Base-by-base conservation (phyloP, 2,329 filamentous ascomycete species). In the Samsoniella hepiali region DNA sequence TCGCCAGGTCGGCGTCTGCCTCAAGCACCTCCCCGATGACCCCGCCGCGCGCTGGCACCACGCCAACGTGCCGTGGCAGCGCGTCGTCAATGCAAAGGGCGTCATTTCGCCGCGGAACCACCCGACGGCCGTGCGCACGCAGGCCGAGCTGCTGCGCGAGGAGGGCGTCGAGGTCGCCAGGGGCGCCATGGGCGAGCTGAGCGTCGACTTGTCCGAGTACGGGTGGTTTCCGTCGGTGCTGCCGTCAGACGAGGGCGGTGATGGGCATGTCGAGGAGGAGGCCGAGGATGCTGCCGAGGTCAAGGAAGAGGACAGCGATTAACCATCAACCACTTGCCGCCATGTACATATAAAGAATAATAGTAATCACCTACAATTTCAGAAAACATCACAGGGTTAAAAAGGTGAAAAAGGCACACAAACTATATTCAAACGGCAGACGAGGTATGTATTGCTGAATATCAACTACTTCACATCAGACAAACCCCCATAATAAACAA, bases 11-110 rank as follows among this genome's bases (percentile, higher is more conserved):
- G 94, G 94, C 60, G 82, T 95, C 54, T 96, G 91, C 75, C 84
- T 98, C 32, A 97, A 97, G 74, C 89, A 97, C 73, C 86, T 98
- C 13, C 85, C 93, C 1, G 31, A 38, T n/a, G 72, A 77, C 7
- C 70, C 79, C 0, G 74, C 78, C 0, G 67, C 73, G 62, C 81
- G 76, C 63, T 96, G 89, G 77, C 89, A 97, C 74, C 81, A 84
- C 64, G 81, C 79, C 31, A 97, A 89, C 67, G 94, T 98, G 3
- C 94, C 94, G 0, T 98, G 94, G 94, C 94, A 98, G 79, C 82
- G 95, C 64, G 91, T 98, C 65, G 90, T 98, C 73, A 97, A 94
- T 74, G 80, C 91, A 15, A 94, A 91, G 76, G 93, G 94, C 29
- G 81, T 86, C 64, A 96, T 98, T 68, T 96, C 93, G 51, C 90